Evolutionary conservation across 2,329 filamentous ascomycete genomes (phyloP).

Genomic region (Beauveria pseudobassiana): DNA sequence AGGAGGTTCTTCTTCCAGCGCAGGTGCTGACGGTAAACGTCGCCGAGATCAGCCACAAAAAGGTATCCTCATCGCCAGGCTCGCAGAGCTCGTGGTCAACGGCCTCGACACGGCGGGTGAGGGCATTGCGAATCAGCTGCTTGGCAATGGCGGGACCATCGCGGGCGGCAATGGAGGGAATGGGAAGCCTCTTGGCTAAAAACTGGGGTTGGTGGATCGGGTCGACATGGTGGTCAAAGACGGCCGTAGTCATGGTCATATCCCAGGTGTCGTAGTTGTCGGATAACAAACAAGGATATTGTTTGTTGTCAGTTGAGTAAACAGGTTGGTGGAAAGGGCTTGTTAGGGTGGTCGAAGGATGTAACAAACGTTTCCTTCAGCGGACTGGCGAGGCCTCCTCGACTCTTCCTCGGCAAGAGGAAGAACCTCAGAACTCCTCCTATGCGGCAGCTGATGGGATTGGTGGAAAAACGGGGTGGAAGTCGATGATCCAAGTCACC

Average conservation of each 20-base stretch:
- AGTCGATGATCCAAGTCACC: slow-evolving; percentile 39
- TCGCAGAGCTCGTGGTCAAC: slow-evolving; percentile 85
- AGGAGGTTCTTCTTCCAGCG: slow-evolving; percentile 92
- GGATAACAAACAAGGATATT: neutral
- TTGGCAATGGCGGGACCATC: slow-evolving; percentile 49
- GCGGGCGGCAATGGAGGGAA: slow-evolving; percentile 31
- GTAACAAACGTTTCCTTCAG: slow-evolving; percentile 84
- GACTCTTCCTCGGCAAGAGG: slow-evolving; percentile 99
- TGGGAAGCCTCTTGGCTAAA: slow-evolving; percentile 37
- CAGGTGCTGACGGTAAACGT: slow-evolving; percentile 97
- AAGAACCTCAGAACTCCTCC: slow-evolving; percentile 96
- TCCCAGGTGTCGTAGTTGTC: slow-evolving; percentile 31
- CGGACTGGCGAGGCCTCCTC: slow-evolving; percentile 93
- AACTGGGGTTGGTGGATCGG: slow-evolving; percentile 41
- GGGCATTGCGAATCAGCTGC: slow-evolving; percentile 75
- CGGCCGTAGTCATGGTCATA: slow-evolving; percentile 60
- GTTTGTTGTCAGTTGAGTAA: slow-evolving; percentile 13
- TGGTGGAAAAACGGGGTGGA: slow-evolving; percentile 49
- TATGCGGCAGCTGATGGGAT: slow-evolving; percentile 97
- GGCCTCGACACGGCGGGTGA: slow-evolving; percentile 75
- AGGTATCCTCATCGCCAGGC: slow-evolving; percentile 91
- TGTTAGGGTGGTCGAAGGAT: slow-evolving; percentile 92
- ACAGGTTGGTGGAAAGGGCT: slow-evolving; percentile 30
- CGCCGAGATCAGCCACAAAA: slow-evolving; percentile 97
- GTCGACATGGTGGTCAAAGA: slow-evolving; percentile 46